phyloP scores from a whole-genome alignment of 2,329 filamentous ascomycete species.

The Saccharata proteae region DNA sequence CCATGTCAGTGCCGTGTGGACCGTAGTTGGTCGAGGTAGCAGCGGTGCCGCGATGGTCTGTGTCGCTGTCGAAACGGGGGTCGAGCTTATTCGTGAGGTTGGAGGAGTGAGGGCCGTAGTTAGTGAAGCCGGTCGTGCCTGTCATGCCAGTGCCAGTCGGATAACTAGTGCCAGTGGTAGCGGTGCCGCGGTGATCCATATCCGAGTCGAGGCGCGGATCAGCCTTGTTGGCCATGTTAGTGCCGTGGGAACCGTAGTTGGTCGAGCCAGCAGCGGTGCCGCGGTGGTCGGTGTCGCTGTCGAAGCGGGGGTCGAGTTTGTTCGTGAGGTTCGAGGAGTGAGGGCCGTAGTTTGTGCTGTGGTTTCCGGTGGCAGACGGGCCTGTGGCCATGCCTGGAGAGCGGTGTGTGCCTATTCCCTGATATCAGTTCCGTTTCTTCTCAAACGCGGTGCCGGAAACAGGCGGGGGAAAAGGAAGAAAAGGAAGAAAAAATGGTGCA shows the following conservation, averaged over 20 bases:
- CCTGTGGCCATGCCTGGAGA: no score
- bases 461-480: no score
- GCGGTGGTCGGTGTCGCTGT: constrained; percentile 5
- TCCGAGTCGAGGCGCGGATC: constrained; percentile 6
- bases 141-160: no score
- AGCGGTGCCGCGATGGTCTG: neutral
- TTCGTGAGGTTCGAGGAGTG: constrained; percentile 3
- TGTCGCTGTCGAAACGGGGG: neutral
- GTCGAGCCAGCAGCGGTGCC: neutral
- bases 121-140: constrained; percentile 1
- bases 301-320: constrained; percentile 7
- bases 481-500: no score
- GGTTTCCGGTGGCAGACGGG: neutral
- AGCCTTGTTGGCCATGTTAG: constrained; percentile 3
- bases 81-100: neutral
- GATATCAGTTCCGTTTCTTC: no score
- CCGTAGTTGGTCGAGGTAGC: constrained; percentile 5
- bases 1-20: constrained; percentile 1
- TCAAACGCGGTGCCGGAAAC: no score
- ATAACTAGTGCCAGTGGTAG: neutral
- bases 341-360: constrained; percentile 2
- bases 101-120: neutral
- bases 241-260: constrained; percentile 2
- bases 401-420: no score
- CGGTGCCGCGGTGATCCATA: constrained; percentile 4